Conservation (phyloP, 176 grass and related monocot genomes). For the Rhynchospora pubera region DNA sequence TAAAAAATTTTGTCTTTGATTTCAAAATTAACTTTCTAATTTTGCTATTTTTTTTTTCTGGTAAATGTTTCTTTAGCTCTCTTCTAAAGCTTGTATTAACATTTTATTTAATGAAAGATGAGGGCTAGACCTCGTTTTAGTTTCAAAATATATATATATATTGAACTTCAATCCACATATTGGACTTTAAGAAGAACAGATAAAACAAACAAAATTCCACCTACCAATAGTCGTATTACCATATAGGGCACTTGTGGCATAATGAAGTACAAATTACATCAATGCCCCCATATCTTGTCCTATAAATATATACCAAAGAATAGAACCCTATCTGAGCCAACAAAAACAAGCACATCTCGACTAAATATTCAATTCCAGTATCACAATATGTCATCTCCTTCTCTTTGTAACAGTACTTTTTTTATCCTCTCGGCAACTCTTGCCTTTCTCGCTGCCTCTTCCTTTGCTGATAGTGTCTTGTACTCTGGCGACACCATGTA, state of each 20-base stretch:
- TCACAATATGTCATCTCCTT: constrained; percentile 6
- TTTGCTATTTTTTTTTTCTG: too few relatives aligned
- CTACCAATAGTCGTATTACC: not conserved
- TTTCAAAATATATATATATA: too few relatives aligned
- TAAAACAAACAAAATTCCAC: not conserved
- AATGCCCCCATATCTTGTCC: not conserved
- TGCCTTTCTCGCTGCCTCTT: not conserved
- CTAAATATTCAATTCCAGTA: not conserved
- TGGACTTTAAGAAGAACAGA: not conserved
- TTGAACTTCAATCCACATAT: not conserved
- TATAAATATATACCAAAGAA: not conserved
- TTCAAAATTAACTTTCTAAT: too few relatives aligned
- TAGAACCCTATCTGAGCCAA: not conserved
- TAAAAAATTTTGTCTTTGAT: too few relatives aligned
- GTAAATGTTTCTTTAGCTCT: too few relatives aligned
- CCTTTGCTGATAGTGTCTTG: not conserved
- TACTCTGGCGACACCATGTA: not conserved
- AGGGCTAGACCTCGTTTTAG: too few relatives aligned
- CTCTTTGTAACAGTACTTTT: not conserved
- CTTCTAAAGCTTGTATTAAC: too few relatives aligned
- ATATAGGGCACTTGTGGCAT: not conserved
- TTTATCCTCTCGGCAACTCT: not conserved
- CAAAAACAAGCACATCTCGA: not conserved
- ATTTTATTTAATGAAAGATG: too few relatives aligned
- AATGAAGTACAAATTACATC: not conserved